Percentiles rank a stretch among this genome's conserved stretches.
phyloP scores from a whole-genome alignment of 176 grass and related monocot genomes.

The Tillandsia fasciculata region DNA sequence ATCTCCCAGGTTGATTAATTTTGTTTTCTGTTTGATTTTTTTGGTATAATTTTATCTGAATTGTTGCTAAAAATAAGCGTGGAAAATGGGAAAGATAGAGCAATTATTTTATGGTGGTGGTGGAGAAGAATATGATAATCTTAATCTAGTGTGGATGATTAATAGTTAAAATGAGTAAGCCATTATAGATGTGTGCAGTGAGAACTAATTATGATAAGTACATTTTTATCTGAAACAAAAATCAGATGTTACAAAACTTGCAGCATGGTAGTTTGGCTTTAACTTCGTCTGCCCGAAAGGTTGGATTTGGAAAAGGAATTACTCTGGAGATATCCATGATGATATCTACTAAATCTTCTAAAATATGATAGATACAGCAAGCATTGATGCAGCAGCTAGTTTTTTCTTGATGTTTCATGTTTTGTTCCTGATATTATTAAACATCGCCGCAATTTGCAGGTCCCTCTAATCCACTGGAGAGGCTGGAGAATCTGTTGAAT shows the following conservation, averaged over 20 bases:
- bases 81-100: background rate
- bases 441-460: background rate
- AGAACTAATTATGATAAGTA: too few species aligned
- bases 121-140: background rate
- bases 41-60: background rate
- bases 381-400: background rate
- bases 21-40: background rate
- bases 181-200: too few species aligned
- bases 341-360: background rate
- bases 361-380: background rate
- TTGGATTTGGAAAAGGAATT: too few species aligned
- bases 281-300: too few species aligned
- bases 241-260: too few species aligned
- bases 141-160: too few species aligned
- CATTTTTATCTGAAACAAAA: too few species aligned
- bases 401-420: background rate
- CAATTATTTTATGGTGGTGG: background rate
- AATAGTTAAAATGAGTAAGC: too few species aligned
- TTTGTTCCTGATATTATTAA: background rate
- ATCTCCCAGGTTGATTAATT: background rate
- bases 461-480: conserved; percentile 25
- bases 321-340: background rate
- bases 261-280: too few species aligned
- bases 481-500: conserved; percentile 54
- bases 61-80: background rate